phyloP scores from a whole-genome alignment of 805 yeast species.

The Candida boleticola region DNA sequence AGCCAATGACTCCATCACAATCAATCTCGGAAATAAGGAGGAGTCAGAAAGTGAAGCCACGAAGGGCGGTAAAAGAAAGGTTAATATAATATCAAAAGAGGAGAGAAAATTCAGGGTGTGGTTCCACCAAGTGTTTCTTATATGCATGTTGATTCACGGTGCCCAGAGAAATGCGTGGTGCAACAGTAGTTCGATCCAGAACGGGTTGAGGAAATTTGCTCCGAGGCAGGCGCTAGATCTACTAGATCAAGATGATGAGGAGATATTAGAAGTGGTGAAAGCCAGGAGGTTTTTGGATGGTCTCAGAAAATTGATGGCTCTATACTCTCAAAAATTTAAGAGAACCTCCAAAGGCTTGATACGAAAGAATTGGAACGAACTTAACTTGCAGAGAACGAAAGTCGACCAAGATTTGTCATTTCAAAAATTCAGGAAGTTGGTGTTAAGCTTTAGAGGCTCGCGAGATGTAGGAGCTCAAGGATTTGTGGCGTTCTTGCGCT shows the following conservation, averaged over 20 bases:
- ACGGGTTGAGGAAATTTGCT: constrained; percentile 48
- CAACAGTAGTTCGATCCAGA: constrained; percentile 43
- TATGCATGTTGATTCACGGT: constrained; percentile 65
- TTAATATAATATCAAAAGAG: constrained; percentile 45
- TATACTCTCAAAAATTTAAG: constrained; percentile 58
- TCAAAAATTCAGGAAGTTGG: constrained; percentile 40
- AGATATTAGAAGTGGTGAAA: constrained; percentile 34
- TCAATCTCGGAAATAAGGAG: constrained; percentile 5
- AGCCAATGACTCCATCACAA: constrained; percentile 11
- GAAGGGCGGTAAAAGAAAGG: constrained; percentile 12
- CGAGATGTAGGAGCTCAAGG: constrained; percentile 85
- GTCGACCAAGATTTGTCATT: constrained; percentile 28
- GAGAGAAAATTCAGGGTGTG: constrained; percentile 52
- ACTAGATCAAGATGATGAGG: constrained; percentile 25
- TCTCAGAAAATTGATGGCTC: constrained; percentile 59
- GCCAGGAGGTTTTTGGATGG: constrained; percentile 76
- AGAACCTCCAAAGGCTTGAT: constrained; percentile 41
- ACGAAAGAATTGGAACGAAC: constrained; percentile 35
- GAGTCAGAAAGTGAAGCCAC: constrained; percentile 6
- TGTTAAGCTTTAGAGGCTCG: constrained; percentile 58
- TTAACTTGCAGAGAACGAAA: constrained; percentile 19
- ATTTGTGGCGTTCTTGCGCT: constrained; percentile 70
- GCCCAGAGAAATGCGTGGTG: constrained; percentile 73
- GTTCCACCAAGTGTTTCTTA: constrained; percentile 59
- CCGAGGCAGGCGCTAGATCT: constrained; percentile 38